Base-by-base conservation (phyloP, 2,329 filamentous ascomycete species). In the Arachnomyces sp. region DNA sequence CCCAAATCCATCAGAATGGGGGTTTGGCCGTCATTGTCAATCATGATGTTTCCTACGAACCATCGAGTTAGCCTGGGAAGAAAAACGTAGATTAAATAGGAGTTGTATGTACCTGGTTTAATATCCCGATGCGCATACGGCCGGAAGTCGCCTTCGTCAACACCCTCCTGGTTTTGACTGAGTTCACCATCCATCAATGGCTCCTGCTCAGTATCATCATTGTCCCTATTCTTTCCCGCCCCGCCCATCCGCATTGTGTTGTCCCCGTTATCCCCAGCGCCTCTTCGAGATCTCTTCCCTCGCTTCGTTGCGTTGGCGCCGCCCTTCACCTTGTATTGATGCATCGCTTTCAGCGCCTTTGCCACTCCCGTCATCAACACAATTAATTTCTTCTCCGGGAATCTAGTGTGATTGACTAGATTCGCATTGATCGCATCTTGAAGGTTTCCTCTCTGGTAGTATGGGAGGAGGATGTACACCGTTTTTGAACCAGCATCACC, bases 371-470 rank as follows among this genome's bases (percentile, higher is more conserved):
- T 68, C 61, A 98, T 95, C 44, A 98, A 65, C 43, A 81, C 72
- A 88, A 96, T 90, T 46, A 98, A 71, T 53, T 82, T 75, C 59
- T 81, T 77, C 68, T 96, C 90, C 1, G 90, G 88, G 55, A 98
- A 96, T 38, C 74, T 76, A 29, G 84, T 85, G 60, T 94, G 87
- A 64, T 96, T 96, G 63, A 98, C 90, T 40, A 96, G 71, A 65
- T 98, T 98, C 48, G 92, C 90, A 64, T 98, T 98, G 71, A 98
- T 96, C 59, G 93, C 83, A 66, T 98, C 92, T 67, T 98, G 92
- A 29, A 98, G 74, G 63, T 98, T 98, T 11, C 92, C 92, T 49
- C 90, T 76, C 54, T 88, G 75, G 68, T 95, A 98, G 70, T 96
- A 98, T 9, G 92, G 92, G 14, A 98, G 74, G 32, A 98, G 72